Evolutionary conservation across 257 asterid genomes (phyloP).

Genomic region (Schizonepeta tenuifolia): DNA sequence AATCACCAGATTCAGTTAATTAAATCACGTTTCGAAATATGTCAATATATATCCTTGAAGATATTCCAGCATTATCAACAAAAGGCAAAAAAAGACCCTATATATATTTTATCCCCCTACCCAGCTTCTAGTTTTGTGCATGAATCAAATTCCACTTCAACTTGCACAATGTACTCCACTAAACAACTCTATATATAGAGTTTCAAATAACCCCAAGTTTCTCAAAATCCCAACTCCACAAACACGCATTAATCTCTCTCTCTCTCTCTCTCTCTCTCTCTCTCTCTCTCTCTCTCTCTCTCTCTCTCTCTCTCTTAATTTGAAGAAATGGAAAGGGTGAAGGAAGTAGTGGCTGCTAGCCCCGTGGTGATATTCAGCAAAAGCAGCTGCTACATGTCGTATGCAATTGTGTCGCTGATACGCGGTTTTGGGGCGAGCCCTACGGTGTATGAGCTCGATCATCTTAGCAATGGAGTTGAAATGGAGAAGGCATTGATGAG

Average conservation of each 20-base stretch:
- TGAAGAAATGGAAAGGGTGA: conserved; percentile 45
- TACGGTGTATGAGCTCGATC: conserved; percentile 47
- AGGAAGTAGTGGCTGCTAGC: conserved; percentile 45
- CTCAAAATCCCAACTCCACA: neutral
- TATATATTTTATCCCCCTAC: neutral
- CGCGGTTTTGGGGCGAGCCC: conserved; percentile 64
- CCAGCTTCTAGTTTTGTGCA: neutral
- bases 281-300: neutral
- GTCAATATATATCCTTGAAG: neutral
- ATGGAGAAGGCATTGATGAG: conserved; percentile 54
- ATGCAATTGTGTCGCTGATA: conserved; percentile 47
- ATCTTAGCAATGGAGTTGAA: conserved; percentile 40
- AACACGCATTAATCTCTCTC: neutral
- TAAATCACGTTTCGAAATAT: neutral
- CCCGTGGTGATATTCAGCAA: conserved; percentile 72
- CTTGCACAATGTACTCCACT: neutral
- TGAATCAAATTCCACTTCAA: neutral
- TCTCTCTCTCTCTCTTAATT: neutral
- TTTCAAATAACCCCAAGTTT: neutral
- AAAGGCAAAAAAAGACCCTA: neutral
- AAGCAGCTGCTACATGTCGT: conserved; percentile 59
- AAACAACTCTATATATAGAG: neutral
- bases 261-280: neutral
- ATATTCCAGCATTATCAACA: neutral
- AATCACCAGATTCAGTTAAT: neutral